phyloP scores from a whole-genome alignment of 139 green algal genomes.

The Penium margaritaceum region DNA sequence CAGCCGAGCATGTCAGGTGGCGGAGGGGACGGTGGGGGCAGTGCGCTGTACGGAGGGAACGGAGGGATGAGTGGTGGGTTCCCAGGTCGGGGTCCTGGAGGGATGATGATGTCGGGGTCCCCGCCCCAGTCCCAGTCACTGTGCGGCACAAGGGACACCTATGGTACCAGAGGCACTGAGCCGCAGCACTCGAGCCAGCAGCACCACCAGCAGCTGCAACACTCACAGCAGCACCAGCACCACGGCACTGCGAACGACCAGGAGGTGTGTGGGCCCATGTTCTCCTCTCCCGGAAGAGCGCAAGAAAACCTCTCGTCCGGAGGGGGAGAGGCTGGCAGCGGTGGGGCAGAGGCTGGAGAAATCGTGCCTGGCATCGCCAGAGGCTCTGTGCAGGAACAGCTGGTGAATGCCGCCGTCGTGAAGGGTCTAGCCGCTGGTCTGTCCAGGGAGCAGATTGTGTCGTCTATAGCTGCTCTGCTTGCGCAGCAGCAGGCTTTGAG shows the following conservation, averaged over 20 bases:
- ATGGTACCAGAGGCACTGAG: too few species aligned
- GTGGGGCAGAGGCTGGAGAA: not conserved
- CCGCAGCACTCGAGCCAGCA: not conserved
- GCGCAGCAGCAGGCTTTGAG: slow-evolving; percentile 22
- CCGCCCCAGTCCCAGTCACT: slow-evolving; percentile 14
- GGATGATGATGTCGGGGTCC: too few species aligned
- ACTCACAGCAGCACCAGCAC: slow-evolving; percentile 12
- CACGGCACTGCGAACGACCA: not conserved
- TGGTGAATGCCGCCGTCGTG: slow-evolving; percentile 4
- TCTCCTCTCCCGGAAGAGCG: too few species aligned
- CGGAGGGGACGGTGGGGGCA: too few species aligned
- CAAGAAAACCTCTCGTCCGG: too few species aligned
- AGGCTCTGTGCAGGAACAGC: slow-evolving; percentile 13
- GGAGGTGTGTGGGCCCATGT: too few species aligned
- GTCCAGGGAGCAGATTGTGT: slow-evolving; percentile 24
- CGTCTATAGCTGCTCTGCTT: slow-evolving; percentile 15
- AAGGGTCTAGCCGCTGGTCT: slow-evolving; percentile 9
- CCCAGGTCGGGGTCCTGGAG: too few species aligned
- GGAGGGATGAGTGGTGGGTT: too few species aligned
- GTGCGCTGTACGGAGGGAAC: too few species aligned
- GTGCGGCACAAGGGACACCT: too few species aligned
- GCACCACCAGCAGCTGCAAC: not conserved
- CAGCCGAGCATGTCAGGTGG: too few species aligned
- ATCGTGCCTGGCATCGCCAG: not conserved
- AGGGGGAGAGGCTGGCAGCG: not conserved